Evolutionary conservation across 139 green algal species (phyloP), one percentile per base, ranked within the genome.

Genomic region (Chlamydomonas schloesseri): DNA sequence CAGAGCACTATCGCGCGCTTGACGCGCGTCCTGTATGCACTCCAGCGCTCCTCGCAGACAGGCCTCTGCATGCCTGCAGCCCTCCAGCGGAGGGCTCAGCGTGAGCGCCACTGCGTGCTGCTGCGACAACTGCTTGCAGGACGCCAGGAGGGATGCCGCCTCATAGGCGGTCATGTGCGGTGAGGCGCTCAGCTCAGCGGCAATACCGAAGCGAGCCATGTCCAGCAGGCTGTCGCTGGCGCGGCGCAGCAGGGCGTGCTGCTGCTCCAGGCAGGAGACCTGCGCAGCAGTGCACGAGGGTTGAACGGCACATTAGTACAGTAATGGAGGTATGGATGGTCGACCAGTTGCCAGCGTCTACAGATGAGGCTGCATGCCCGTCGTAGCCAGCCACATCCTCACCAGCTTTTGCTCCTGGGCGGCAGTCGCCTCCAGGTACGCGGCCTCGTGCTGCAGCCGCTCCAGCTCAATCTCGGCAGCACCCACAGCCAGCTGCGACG

Each of bases 321-420:
- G n/a, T n/a, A n/a, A n/a, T n/a, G n/a, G n/a, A n/a, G n/a, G n/a
- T n/a, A n/a, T n/a, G n/a, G n/a, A n/a, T n/a, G n/a, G n/a, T n/a
- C n/a, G n/a, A n/a, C n/a, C n/a, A n/a, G n/a, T n/a, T n/a, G n/a
- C n/a, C n/a, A n/a, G n/a, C n/a, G n/a, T n/a, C n/a, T n/a, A n/a
- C n/a, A n/a, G n/a, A n/a, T n/a, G n/a, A n/a, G n/a, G n/a, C n/a
- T n/a, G n/a, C n/a, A n/a, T n/a, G n/a, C n/a, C n/a, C n/a, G n/a
- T n/a, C n/a, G n/a, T n/a, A n/a, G n/a, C n/a, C 42, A 50, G 5
- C 5, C 42, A 50, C 55, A 11, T 33, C 15, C 79, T 47, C 31
- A 85, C 79, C 65, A 85, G 46, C 79, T 85, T 85, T 0, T 28
- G 46, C 34, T 77, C 29, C 69, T 85, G 79, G 21, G 79, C 47